Base-by-base conservation (phyloP, 2,329 filamentous ascomycete species). In the Lithohypha guttulata region DNA sequence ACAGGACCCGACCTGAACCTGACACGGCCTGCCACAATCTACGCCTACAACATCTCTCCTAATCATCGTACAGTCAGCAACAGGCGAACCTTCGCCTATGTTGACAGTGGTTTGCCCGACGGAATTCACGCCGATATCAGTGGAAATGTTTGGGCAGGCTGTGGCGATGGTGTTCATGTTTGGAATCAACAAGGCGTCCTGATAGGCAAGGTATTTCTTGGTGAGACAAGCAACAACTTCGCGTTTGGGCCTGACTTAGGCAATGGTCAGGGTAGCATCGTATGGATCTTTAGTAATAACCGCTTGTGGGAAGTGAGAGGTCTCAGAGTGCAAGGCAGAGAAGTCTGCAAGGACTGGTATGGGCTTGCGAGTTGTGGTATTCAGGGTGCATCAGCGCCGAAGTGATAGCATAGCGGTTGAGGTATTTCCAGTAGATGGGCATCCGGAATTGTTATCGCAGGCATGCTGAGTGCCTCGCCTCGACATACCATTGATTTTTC, bases 131-230 rank as follows among this genome's bases (percentile, higher is more conserved):
- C 64, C 27, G 72, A 76, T 47, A 60, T 59, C 1, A 48, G 64
- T 2, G 72, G 72, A 2, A 75, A 75, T 51, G 65, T 76, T 1
- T 76, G 72, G 55, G 62, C 64, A 18, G 70, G 67, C 0, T 71
- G 68, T 43, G 68, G 67, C 0, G 71, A 75, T 49, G 71, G 71
- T 0, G 56, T 75, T 14, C 63, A 73, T 42, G 62, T 75, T 6
- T 77, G 70, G 69, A 64, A 60, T 41, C 52, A 62, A 0, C 60
- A 60, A 0, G 72, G 71, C 1, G 60, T 52, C 2, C 49, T 71
- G 13, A 64, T 81, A 48, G 60, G 68, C 2, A 80, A 79, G 58
- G 71, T 80, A 31, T 69, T 69, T 40, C 37, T 55, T 15, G 51
- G 51, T 18, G 47, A 43, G 9, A 54, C 52, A 4, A 48, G 45